Base-by-base conservation (phyloP, 257 asterid genomes). In the Rhazya stricta region DNA sequence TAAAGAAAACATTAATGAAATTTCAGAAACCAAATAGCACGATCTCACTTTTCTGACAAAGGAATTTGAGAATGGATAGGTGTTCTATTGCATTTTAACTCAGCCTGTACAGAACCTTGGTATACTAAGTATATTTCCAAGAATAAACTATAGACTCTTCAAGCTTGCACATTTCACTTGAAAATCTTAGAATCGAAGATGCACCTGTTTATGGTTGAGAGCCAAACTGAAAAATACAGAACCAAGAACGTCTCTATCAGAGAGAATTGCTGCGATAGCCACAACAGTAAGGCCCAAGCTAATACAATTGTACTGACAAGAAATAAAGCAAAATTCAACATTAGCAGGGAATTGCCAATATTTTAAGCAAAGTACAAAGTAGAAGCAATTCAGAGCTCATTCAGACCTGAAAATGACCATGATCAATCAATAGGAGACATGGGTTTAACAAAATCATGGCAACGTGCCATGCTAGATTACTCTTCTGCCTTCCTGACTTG, bases 161-260 rank as follows among this genome's bases (percentile, higher is more conserved):
- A n/a, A 12, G 27, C 67, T 27, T 42, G 32, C 69, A 37, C 15
- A 8, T 3, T 71, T 21, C 75, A 46, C 51, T 21, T 30, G n/a
- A 30, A 68, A 69, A 42, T 67, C 30, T 27, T 21, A 5, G 51
- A 15, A 3, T 74, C 54, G 65, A 50, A 74, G 57, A 58, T 25
- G 53, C 78, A 92, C 98, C 99, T 95, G 99, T 80, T 95, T 92
- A 78, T 92, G 98, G 84, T 92, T 95, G 83, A 95, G 98, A 77
- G 98, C 94, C 81, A 95, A 96, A 85, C 93, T 80, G 88, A 88
- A 95, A 70, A 92, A 79, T 73, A 91, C 30, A 54, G 97, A 92
- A 78, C 98, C 98, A 76, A 87, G 71, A 71, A 89, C 82, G 83
- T 95, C 94, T 79, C 89, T 87, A 79, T 86, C 83, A 54, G 96